Evolutionary conservation across 2,329 filamentous ascomycete genomes (phyloP).

Genomic region (Boeremia exigua): DNA sequence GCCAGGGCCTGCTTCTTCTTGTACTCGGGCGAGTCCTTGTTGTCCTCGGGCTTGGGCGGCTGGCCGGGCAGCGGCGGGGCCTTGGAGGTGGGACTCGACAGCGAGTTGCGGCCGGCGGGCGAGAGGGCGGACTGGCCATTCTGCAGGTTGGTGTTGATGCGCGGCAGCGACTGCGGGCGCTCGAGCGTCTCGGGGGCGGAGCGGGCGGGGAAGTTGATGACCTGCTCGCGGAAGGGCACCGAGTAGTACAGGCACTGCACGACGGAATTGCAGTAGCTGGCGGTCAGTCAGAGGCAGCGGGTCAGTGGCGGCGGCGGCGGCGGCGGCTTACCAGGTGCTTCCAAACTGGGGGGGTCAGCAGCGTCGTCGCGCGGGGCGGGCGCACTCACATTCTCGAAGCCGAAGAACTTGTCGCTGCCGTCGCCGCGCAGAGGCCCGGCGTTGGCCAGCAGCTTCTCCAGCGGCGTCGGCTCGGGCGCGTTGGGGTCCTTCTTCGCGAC

Average conservation of each 20-base stretch:
- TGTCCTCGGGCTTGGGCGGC: slow-evolving; percentile 81
- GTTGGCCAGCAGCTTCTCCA: slow-evolving; percentile 82
- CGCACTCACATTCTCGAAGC: slow-evolving; percentile 88
- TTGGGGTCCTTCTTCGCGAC: slow-evolving; percentile 66
- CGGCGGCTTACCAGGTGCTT: slow-evolving; percentile 81
- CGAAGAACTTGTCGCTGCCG: slow-evolving; percentile 97
- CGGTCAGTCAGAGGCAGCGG: slow-evolving; percentile 10
- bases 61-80: slow-evolving; percentile 58
- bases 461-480: slow-evolving; percentile 62
- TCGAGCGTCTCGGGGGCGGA: slow-evolving; percentile 71
- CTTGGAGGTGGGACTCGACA: slow-evolving; percentile 41
- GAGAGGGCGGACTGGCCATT: slow-evolving; percentile 57
- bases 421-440: slow-evolving; percentile 81
- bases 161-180: slow-evolving; percentile 58
- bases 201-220: slow-evolving; percentile 85
- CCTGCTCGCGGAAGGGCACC: slow-evolving; percentile 88
- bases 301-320: slow-evolving; percentile 13
- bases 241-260: slow-evolving; percentile 97
- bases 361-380: background rate
- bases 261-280: slow-evolving; percentile 97
- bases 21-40: slow-evolving; percentile 92
- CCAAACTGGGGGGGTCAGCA: slow-evolving; percentile 71
- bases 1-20: slow-evolving; percentile 96
- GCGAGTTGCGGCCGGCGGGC: slow-evolving; percentile 58
- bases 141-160: slow-evolving; percentile 48